Evolutionary conservation across 441 rosid species (phyloP), one percentile per base, ranked within the genome.

Genomic region (Melastoma candidum): DNA sequence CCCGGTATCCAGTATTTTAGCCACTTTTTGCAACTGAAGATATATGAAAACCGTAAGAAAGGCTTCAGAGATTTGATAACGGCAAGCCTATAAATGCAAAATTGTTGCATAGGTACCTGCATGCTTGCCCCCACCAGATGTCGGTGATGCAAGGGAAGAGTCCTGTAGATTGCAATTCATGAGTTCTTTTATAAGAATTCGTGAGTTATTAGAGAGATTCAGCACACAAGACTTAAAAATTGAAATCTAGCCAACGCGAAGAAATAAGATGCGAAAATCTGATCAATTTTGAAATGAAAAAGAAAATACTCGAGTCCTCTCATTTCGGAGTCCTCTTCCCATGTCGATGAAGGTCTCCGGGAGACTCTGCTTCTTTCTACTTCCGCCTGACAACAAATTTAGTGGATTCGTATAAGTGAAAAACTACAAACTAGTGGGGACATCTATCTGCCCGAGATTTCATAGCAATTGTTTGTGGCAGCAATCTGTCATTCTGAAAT

Each of bases 241-340:
- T 6, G 41, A 1, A 8, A 3, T 8, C 8, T 6, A 32, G 8
- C 8, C 5, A 32, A 4, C 41, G 8, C 8, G 41, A 32, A 32
- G 41, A 8, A 32, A 6, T 4, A 4, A 32, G 41, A 17, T 8
- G 8, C 7, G 8, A 32, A 32, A 29, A 32, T 4, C 5, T 32
- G 41, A 32, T 32, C 8, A 32, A 4, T 8, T 32, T 4, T 4
- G 41, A 32, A 36, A 52, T 24, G 13, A 12, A 52, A 51, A 52
- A 32, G 11, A 48, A 68, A 95, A 48, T 84, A 94, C 99, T 90
- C 99, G 2, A 89, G 96, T 49, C 81, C 82, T 79, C 78, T 94
- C 72, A 94, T 79, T 78, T 94, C 97, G 48, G 89, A 45, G 53
- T 90, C 96, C 68, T 94, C 97, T 64, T 89, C 97, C 99, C 99